A percentile compares a stretch with the other conserved stretches of the same genome.
Evolutionary conservation across 208 protist genomes (phyloP).

Genomic region (Novymonas esmeraldas): DNA sequence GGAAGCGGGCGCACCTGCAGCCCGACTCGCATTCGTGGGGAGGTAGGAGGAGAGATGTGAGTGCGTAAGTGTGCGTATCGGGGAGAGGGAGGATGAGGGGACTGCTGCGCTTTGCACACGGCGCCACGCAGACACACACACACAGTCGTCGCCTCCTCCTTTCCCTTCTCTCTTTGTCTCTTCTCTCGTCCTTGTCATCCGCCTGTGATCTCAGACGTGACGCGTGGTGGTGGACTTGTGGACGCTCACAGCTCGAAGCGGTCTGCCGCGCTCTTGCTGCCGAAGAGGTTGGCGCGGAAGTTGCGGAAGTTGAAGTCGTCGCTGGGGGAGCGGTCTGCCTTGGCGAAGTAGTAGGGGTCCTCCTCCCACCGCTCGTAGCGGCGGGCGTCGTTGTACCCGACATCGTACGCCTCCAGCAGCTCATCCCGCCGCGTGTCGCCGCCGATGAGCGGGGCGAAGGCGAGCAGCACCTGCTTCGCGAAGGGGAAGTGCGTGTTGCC

Average conservation of each 20-base stretch:
- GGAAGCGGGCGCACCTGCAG: no score
- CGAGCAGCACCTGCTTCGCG: constrained; percentile 68
- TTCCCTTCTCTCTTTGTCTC: no score
- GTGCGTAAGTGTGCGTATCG: no score
- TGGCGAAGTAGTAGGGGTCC: constrained; percentile 89
- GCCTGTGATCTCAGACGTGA: no score
- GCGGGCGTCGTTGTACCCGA: constrained; percentile 84
- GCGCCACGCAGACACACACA: no score
- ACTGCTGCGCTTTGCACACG: no score
- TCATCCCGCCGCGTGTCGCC: constrained; percentile 52
- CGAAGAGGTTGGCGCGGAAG: constrained; percentile 81
- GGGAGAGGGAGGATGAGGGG: no score
- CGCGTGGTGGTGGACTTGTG: no score
- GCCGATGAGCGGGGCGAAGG: constrained; percentile 71
- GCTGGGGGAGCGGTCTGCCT: constrained; percentile 77
- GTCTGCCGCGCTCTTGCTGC: constrained; percentile 61
- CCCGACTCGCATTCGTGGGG: no score
- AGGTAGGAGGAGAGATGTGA: no score
- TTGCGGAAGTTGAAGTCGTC: constrained; percentile 86
- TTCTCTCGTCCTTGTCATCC: background rate
- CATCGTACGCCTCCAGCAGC: constrained; percentile 83
- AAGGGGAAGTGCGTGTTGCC: constrained; percentile 85
- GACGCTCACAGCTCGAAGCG: constrained; percentile 69
- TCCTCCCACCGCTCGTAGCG: constrained; percentile 92
- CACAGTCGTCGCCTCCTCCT: no score